Conservation (phyloP, 2,329 filamentous ascomycete species). For the Botryotinia globosa region DNA sequence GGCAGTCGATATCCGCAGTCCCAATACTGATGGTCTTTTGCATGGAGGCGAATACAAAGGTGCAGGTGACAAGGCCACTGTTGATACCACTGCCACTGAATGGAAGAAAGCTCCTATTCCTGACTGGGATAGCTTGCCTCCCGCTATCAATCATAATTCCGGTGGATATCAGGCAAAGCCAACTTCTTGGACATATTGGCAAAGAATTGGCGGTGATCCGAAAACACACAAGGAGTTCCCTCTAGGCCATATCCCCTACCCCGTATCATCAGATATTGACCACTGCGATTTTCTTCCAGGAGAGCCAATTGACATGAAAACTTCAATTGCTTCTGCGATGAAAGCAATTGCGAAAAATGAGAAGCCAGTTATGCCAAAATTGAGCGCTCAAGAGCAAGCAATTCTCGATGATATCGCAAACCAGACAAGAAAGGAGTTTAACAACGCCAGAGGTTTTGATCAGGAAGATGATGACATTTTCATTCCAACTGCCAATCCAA, state of each 20-base stretch:
- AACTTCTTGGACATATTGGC: constrained; percentile 19
- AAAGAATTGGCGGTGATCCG: constrained; percentile 20
- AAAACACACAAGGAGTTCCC: constrained; percentile 14
- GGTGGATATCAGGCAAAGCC: constrained; percentile 12
- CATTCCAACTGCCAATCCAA: neutral
- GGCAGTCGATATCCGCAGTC: neutral
- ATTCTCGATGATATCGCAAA: neutral
- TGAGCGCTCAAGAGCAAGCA: constrained; percentile 7
- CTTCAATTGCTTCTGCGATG: neutral
- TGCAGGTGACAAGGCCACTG: neutral
- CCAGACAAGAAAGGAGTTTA: constrained; percentile 7
- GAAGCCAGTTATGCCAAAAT: constrained; percentile 1
- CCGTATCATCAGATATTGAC: constrained; percentile 2
- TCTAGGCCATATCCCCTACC: constrained; percentile 20
- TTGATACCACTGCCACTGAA: neutral
- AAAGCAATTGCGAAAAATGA: neutral
- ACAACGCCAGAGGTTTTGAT: constrained; percentile 4
- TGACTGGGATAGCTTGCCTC: constrained; percentile 7
- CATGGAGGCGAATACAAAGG: neutral
- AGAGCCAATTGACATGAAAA: constrained; percentile 2
- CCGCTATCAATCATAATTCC: constrained; percentile 8
- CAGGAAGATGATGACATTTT: constrained; percentile 13
- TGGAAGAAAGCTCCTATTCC: constrained; percentile 15
- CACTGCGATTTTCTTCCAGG: constrained; percentile 16
- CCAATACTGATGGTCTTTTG: neutral